Evolutionary conservation across 164 flowering plant genomes (phyloP), one percentile per base, ranked within the genome.

Genomic region (Kingdonia uniflora): DNA sequence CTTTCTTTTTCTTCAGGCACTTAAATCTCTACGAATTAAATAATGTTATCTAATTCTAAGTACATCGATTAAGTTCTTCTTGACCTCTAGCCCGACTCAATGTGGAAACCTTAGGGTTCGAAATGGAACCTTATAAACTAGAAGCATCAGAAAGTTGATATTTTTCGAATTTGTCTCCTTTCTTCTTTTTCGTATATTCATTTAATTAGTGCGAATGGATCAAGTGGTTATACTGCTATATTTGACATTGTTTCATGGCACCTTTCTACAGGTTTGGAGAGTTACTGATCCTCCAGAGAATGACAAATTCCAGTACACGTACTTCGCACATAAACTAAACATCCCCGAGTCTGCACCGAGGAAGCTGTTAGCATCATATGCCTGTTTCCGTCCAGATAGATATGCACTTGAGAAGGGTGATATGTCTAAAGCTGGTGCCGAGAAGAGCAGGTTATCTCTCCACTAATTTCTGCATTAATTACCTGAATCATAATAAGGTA

Each of bases 341-440:
- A 84, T 92, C 69, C 80, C 82, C 43, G 85, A 76, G 45, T 80
- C 96, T 50, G 96, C 96, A 35, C 92, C 96, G 0, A 87, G 60
- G 66, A 82, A 79, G 68, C 51, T 87, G 54, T 63, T 84, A 65
- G 74, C 96, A 60, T 87, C 96, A 14, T 92, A 84, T 70, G 82
- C 96, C 43, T 85, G 96, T 33, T 51, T 87, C 48, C 89, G 96
- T n/a, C 85, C 96, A 37, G 96, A 87, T 69, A 63, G 96, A 68
- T 80, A 63, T 67, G 92, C 90, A 13, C 89, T 87, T 55, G 90
- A 87, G 72, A 71, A 69, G 64, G 90, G 90, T 51, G 92, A 87
- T 52, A 63, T 79, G 14, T 73, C 85, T 19, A 87, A 84, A 71
- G 76, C 96, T 62, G 83, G 85, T 45, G 33, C 67, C 14, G 87